phyloP scores from a whole-genome alignment of 139 green algal genomes.

The Astrephomene gubernaculifera region DNA sequence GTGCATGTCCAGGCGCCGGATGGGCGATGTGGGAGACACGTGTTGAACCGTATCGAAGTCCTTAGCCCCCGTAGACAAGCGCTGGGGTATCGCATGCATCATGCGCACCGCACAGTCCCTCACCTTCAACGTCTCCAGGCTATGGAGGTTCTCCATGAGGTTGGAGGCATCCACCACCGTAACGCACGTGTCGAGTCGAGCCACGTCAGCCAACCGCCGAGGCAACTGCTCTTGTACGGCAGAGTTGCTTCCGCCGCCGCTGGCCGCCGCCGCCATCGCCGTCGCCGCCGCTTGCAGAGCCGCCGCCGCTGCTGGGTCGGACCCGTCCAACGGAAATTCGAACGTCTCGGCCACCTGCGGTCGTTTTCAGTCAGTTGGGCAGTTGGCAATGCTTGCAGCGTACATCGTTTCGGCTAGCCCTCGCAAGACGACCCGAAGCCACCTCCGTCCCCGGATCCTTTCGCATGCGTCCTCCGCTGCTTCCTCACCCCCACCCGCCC shows the following conservation, averaged over 20 bases:
- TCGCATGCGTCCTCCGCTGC: too few species aligned
- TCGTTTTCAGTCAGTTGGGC: neutral
- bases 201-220: conserved; percentile 58
- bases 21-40: too few species aligned
- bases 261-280: neutral
- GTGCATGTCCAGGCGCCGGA: too few species aligned
- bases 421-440: too few species aligned
- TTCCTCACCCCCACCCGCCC: too few species aligned
- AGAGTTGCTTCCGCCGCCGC: neutral
- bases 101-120: too few species aligned
- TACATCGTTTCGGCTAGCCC: neutral
- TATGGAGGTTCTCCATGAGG: conserved; percentile 64
- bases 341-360: conserved; percentile 78
- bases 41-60: too few species aligned
- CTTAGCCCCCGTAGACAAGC: too few species aligned
- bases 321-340: conserved; percentile 53
- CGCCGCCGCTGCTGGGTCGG: conserved; percentile 14
- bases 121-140: conserved; percentile 55
- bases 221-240: too few species aligned
- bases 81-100: too few species aligned
- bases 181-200: conserved; percentile 75
- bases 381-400: neutral
- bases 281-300: conserved; percentile 26
- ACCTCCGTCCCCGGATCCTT: too few species aligned
- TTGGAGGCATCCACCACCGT: conserved; percentile 79